These are phyloP conservation scores for Primulina eburnea DNA, from an alignment of 257 asterid species.

Conservation along the genomic window DNA sequence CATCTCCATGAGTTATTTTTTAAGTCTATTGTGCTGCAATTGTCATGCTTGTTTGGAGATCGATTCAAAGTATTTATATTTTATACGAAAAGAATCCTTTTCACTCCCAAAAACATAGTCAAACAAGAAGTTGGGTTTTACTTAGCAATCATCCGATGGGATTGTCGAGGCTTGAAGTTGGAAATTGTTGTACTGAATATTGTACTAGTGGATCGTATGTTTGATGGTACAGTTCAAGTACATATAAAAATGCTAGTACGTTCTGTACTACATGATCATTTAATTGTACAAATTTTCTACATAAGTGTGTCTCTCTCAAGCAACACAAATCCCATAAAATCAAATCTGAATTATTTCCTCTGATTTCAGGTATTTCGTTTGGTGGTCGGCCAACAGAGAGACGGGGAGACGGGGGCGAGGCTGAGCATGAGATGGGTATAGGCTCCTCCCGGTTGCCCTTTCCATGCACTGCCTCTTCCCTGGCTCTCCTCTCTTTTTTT, in stretches of 20 bases:
- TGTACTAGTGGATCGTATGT: no score
- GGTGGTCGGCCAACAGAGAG: not conserved
- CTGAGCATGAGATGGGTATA: not conserved
- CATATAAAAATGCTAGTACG: not conserved
- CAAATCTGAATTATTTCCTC: not conserved
- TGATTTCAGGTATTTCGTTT: not conserved
- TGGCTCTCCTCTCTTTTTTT: not conserved
- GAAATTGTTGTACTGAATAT: no score
- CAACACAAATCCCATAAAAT: not conserved
- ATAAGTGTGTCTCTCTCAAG: not conserved
- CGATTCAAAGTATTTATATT: no score
- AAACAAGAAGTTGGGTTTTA: not conserved
- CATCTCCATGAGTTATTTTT: no score
- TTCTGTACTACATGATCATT: not conserved
- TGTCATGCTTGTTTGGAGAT: no score
- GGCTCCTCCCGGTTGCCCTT: not conserved
- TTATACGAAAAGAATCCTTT: no score
- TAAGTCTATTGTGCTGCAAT: not conserved
- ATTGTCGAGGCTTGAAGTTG: not conserved
- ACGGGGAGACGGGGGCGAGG: not conserved
- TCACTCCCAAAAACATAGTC: no score
- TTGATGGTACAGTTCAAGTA: no score
- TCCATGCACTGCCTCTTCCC: conserved; percentile 1
- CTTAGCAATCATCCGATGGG: not conserved
- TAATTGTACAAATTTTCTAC: no score